Percentiles rank a stretch among this genome's conserved stretches.
Conservation (phyloP, 1,284 basidiomycete species). For the Lignosus rhinocerotis region DNA sequence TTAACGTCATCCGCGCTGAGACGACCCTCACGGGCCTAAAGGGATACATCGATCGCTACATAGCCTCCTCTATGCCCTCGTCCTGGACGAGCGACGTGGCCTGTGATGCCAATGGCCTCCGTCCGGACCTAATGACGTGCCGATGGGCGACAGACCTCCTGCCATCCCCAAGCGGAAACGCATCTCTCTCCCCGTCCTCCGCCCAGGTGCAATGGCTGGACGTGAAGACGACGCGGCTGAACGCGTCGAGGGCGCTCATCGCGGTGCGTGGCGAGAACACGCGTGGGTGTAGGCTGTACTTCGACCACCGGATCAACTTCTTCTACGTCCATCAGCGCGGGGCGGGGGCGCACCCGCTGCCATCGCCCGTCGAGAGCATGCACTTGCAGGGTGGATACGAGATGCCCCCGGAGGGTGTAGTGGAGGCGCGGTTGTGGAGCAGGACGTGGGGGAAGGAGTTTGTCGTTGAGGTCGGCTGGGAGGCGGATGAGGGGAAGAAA, state of each 20-base stretch:
- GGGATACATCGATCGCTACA: constrained; percentile 41
- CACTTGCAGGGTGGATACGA: constrained; percentile 48
- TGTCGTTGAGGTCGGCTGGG: constrained; percentile 56
- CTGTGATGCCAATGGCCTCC: constrained; percentile 18
- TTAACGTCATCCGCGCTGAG: constrained; percentile 24
- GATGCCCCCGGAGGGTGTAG: constrained; percentile 41
- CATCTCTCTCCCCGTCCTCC: background rate
- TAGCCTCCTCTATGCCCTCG: constrained; percentile 58
- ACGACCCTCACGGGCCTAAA: constrained; percentile 51
- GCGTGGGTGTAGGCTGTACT: constrained; percentile 61
- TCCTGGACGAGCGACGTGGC: constrained; percentile 35
- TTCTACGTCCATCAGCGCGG: constrained; percentile 36
- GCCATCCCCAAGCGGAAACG: constrained; percentile 35
- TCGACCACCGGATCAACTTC: constrained; percentile 50
- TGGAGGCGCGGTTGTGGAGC: constrained; percentile 62
- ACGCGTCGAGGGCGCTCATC: constrained; percentile 37
- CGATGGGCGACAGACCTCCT: constrained; percentile 31
- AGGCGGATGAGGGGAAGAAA: constrained; percentile 20
- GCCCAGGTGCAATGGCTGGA: constrained; percentile 29
- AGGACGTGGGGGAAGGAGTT: constrained; percentile 66
- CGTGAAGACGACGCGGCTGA: constrained; percentile 36
- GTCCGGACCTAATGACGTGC: constrained; percentile 40
- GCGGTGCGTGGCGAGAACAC: constrained; percentile 53
- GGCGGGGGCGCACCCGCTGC: background rate
- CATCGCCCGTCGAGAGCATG: constrained; percentile 29